Evolutionary conservation across 495 filamentous ascomycete species (phyloP), one percentile per base, ranked within the genome.

Genomic region (Physcia stellaris): DNA sequence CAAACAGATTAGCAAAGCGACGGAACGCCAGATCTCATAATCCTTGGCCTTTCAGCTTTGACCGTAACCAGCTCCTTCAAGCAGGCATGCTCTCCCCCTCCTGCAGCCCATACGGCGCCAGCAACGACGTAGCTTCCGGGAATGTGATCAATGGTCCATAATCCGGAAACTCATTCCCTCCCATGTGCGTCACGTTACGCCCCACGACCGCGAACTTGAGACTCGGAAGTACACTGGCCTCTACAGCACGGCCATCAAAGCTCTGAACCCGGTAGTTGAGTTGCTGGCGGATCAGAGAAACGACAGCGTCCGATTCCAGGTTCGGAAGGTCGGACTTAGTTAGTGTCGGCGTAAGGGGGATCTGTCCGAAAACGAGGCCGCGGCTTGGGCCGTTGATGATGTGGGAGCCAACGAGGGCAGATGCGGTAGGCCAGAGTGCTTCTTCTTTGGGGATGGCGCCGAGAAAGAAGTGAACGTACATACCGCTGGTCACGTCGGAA

Each of bases 381-480:
- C 15, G 12, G 13, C 13, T 10, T n/a, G n/a, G n/a, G 24, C 28
- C 31, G 37, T 48, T 21, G 33, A 45, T 21, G 6, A 35, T 29
- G 12, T 35, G 41, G 27, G 39, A 35, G 6, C 73, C 78, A 3
- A 78, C 56, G 16, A 71, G 61, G 35, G 54, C 67, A 3, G 51
- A 41, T 4, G 63, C 59, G 24, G 50, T 48, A 10, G 57, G 46
- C 67, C 70, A 77, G 2, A 44, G 38, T 4, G 39, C 39, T 0
- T 61, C 45, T 32, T 71, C 56, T 3, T 35, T 22, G 13, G 58
- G 55, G 4, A 60, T 49, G 2, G 56, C 49, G 10, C 76, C 75
- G 12, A 80, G 45, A 56, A 80, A 83, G 36, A 83, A 48, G 46
- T 70, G 68, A 35, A 83, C 56, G 26, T 62, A 68, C 50, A 71